Evolutionary conservation across 495 filamentous ascomycete genomes (phyloP).

Genomic region (Filosporella fistucella): DNA sequence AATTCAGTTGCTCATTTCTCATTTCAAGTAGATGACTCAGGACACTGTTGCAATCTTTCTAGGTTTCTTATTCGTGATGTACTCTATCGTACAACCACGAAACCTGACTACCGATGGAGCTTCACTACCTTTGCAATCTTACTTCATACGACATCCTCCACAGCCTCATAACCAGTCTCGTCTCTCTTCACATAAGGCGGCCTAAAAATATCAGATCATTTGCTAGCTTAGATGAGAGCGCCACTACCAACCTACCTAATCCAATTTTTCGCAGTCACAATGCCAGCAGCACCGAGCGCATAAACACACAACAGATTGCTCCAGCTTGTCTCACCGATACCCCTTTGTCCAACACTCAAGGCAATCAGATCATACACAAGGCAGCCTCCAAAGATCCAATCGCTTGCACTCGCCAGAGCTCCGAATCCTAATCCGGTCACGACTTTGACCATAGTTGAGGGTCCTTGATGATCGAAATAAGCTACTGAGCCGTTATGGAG

Average conservation of each 20-base stretch:
- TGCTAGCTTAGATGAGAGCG: neutral
- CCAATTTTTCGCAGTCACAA: slow-evolving; percentile 44
- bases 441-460: slow-evolving; percentile 37
- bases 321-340: slow-evolving; percentile 30
- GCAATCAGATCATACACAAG: slow-evolving; percentile 48
- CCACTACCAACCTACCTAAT: slow-evolving; percentile 33
- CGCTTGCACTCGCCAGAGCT: slow-evolving; percentile 31
- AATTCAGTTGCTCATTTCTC: too few relatives aligned
- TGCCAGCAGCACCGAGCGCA: slow-evolving; percentile 39
- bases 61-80: too few relatives aligned
- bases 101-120: too few relatives aligned
- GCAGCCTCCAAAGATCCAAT: slow-evolving; percentile 50
- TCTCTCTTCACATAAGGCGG: slow-evolving; percentile 12
- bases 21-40: too few relatives aligned
- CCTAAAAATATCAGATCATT: slow-evolving; percentile 3
- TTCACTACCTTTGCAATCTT: too few relatives aligned
- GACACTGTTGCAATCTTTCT: too few relatives aligned
- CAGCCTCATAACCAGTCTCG: slow-evolving; percentile 8
- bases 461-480: slow-evolving; percentile 37
- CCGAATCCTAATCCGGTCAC: slow-evolving; percentile 42
- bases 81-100: too few relatives aligned
- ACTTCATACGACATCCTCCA: too few relatives aligned
- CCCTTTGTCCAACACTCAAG: slow-evolving; percentile 40
- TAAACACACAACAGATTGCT: slow-evolving; percentile 39
- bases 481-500: slow-evolving; percentile 46